Percentiles rank a stretch among this genome's conserved stretches.
Evolutionary conservation across 306 rosid species (phyloP).

Genomic region (Quercus rubra): DNA sequence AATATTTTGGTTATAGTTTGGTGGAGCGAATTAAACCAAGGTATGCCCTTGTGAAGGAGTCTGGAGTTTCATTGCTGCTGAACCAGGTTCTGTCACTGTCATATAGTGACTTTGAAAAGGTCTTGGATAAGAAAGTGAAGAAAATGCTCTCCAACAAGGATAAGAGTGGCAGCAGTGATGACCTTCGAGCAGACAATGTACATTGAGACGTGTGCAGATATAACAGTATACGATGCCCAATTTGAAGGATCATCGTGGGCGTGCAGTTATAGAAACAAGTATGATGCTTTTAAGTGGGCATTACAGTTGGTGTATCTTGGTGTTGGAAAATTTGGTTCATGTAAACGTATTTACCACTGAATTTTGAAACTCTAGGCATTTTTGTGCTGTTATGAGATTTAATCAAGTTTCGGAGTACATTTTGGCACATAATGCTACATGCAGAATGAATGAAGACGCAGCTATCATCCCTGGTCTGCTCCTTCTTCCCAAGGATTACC

Average conservation of each 20-base stretch:
- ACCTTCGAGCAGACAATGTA: conserved; percentile 4
- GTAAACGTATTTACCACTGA: conserved; percentile 1
- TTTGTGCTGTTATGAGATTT: neutral
- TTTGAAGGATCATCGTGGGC: conserved; percentile 1
- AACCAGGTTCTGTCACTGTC: conserved; percentile 79
- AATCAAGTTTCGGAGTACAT: neutral
- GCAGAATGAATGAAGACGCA: neutral
- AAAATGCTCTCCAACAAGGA: conserved; percentile 32
- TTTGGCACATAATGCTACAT: neutral
- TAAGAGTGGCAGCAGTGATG: conserved; percentile 20
- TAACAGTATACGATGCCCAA: conserved; percentile 3
- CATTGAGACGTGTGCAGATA: conserved; percentile 13
- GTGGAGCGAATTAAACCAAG: conserved; percentile 83
- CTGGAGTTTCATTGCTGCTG: conserved; percentile 59
- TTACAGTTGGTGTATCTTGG: neutral
- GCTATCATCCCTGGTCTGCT: neutral
- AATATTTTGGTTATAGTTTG: conserved; percentile 81
- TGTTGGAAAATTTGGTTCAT: neutral
- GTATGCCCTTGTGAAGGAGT: conserved; percentile 52
- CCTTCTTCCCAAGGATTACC: neutral
- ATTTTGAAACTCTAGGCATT: neutral
- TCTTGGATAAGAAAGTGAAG: conserved; percentile 53
- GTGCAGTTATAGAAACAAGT: neutral
- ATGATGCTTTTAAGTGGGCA: conserved; percentile 5
- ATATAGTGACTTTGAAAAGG: conserved; percentile 38